Conservation (phyloP, 768 basidiomycete genomes). For the Mrakia frigida region DNA sequence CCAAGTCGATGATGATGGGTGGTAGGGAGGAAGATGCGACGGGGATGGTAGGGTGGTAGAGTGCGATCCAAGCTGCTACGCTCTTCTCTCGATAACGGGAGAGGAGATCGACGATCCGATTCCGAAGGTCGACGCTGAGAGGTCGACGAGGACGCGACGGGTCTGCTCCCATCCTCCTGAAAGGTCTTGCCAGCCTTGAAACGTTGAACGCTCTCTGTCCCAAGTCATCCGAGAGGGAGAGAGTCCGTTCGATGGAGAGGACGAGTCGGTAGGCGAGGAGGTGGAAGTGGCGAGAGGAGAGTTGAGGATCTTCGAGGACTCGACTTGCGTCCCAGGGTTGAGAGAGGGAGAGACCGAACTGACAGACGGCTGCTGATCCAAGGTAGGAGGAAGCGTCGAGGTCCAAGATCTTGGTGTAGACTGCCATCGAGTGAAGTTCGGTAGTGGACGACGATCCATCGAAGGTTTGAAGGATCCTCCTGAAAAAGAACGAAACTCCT, state of each 20-base stretch:
- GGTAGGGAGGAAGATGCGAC: neutral
- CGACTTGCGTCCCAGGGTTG: neutral
- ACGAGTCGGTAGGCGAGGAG: constrained; percentile 4
- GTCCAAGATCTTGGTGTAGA: neutral
- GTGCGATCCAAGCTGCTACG: neutral
- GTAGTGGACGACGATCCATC: neutral
- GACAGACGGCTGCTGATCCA: constrained; percentile 1
- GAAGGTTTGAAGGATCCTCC: neutral
- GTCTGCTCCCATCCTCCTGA: neutral
- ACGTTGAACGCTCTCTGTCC: neutral
- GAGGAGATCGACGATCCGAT: neutral
- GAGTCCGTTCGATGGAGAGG: neutral
- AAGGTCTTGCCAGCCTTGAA: neutral
- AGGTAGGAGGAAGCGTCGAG: neutral
- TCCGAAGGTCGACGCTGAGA: neutral
- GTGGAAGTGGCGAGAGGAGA: constrained; percentile 7
- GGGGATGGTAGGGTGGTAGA: neutral
- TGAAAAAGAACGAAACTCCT: neutral
- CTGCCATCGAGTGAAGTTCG: neutral
- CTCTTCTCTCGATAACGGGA: neutral
- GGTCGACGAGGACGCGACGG: neutral
- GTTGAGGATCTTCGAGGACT: constrained; percentile 3
- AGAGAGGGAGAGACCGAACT: constrained; percentile 3
- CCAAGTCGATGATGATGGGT: neutral
- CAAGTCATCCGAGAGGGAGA: no score